phyloP scores from a whole-genome alignment of 1,284 basidiomycete genomes.

The Inonotus obliquus region DNA sequence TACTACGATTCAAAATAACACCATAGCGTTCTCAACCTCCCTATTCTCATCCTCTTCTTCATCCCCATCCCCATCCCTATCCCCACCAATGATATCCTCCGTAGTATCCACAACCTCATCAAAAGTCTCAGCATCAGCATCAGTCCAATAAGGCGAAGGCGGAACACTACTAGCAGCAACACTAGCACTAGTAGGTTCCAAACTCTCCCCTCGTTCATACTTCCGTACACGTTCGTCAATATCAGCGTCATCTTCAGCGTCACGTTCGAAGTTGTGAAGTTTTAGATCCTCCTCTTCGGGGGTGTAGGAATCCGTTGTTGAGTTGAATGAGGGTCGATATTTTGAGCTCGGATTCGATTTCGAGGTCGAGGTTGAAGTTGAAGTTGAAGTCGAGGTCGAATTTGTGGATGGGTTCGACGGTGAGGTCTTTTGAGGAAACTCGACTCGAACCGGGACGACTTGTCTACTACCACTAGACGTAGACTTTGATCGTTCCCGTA shows the following conservation, averaged over 20 bases:
- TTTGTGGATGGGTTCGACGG: too few relatives aligned
- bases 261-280: background rate
- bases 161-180: background rate
- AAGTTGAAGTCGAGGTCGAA: background rate
- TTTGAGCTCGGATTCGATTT: background rate
- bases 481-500: too few relatives aligned
- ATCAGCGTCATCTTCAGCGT: background rate
- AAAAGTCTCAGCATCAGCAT: background rate
- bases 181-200: background rate
- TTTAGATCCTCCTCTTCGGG: too few relatives aligned
- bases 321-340: too few relatives aligned
- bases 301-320: too few relatives aligned
- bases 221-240: background rate
- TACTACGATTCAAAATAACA: too few relatives aligned
- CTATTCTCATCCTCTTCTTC: too few relatives aligned
- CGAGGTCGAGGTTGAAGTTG: background rate
- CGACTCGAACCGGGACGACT: background rate
- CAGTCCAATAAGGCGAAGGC: conserved; percentile 3
- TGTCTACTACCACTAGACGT: too few relatives aligned
- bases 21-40: too few relatives aligned
- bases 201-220: background rate
- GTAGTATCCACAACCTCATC: background rate
- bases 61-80: background rate
- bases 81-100: too few relatives aligned
- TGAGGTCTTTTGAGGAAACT: background rate